Evolutionary conservation across 2,329 filamentous ascomycete species (phyloP), one percentile per base, ranked within the genome.

Genomic region (Colletotrichum theobromicola): DNA sequence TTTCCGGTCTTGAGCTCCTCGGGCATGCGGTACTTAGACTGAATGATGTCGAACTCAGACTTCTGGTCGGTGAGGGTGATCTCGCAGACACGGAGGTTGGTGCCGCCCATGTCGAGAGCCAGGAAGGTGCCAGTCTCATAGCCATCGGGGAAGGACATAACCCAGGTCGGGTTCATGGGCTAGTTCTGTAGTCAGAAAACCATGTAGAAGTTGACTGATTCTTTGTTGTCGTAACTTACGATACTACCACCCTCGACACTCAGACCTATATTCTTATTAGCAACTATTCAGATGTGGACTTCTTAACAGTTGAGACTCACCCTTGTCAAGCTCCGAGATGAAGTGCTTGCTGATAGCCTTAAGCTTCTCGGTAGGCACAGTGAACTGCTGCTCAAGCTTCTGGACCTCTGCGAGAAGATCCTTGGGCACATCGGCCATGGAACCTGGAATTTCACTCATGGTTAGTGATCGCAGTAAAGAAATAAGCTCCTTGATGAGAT

Each of bases 131-230:
- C 96, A 10, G 92, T 94, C 85, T 98, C 96, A 78, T 96, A 85
- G 77, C 96, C 96, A 82, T 93, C 94, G 26, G 96, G 96, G 84
- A 95, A 95, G 61, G 91, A 91, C 92, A 98, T 95, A 77, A 97
- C 95, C 96, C 96, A 98, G 70, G 96, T 98, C 74, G 96, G 94
- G 86, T 98, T 98, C 96, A 98, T 98, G 75, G 96, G 96, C 95
- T 98, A 79, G 60, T 8, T 34, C 7, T 24, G 12, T n/a, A 13
- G 58, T 82, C 75, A 81, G 82, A 72, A 35, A 16, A 12, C 21
- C 42, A 50, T 24, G 42, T 50, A 15, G 42, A 18, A n/a, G 13
- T 10, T 30, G 53, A 9, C n/a, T 21, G 28, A 21, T 13, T 21
- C n/a, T 21, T 35, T 12, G 4, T 26, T 21, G 9, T 28, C 13